Percentiles rank a stretch among this genome's conserved stretches.
Evolutionary conservation across 495 filamentous ascomycete species (phyloP).

Genomic region (Lophiostoma macrostomum): DNA sequence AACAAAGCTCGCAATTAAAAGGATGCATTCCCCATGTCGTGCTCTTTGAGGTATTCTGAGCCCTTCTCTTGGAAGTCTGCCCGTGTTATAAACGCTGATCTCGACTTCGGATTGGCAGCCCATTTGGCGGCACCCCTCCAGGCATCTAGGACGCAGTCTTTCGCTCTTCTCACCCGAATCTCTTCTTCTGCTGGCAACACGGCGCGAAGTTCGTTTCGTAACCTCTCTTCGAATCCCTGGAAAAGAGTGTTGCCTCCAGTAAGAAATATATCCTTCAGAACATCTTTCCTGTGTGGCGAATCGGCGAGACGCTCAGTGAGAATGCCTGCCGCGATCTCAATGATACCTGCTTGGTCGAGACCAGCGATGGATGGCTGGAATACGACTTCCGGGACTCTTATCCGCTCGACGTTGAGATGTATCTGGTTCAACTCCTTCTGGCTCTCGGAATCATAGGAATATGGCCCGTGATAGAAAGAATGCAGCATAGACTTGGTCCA

Average conservation of each 20-base stretch:
- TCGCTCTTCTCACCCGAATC: constrained; percentile 65
- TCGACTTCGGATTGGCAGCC: constrained; percentile 44
- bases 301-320: constrained; percentile 70
- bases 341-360: constrained; percentile 86
- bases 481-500: constrained; percentile 91
- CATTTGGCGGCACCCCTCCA: constrained; percentile 78
- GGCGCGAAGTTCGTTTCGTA: constrained; percentile 67
- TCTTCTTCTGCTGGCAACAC: constrained; percentile 66
- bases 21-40: constrained; percentile 32
- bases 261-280: constrained; percentile 84
- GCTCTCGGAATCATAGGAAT: constrained; percentile 76
- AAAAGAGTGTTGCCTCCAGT: constrained; percentile 93
- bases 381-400: constrained; percentile 91
- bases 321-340: constrained; percentile 86
- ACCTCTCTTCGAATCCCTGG: constrained; percentile 77
- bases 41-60: constrained; percentile 40
- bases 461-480: constrained; percentile 80
- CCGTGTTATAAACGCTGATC: constrained; percentile 35
- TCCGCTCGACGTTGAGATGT: constrained; percentile 94
- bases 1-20: too few species aligned
- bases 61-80: constrained; percentile 43
- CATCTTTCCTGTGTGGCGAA: constrained; percentile 54
- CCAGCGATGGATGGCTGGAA: constrained; percentile 96
- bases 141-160: constrained; percentile 68
- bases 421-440: constrained; percentile 82